Evolutionary conservation across 2,329 filamentous ascomycete genomes (phyloP).

Genomic region (Sporothrix globosa): DNA sequence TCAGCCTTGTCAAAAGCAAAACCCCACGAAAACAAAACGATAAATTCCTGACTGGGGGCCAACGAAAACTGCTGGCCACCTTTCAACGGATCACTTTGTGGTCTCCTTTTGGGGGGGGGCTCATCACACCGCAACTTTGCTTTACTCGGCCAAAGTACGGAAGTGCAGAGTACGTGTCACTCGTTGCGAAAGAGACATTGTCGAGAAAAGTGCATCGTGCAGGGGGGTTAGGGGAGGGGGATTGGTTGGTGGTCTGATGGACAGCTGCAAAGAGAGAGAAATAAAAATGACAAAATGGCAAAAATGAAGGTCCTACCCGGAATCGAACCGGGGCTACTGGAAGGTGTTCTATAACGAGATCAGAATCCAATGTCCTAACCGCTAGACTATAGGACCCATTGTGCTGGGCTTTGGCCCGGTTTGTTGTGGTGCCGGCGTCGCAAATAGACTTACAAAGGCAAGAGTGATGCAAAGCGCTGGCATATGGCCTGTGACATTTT

Average conservation of each 20-base stretch:
- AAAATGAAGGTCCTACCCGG: conserved; percentile 29
- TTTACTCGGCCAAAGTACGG: too few species aligned
- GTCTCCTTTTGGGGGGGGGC: background rate
- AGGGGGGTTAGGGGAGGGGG: too few species aligned
- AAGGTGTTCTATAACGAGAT: conserved; percentile 16
- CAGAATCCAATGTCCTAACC: conserved; percentile 34
- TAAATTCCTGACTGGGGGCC: too few species aligned
- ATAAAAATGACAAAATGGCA: background rate
- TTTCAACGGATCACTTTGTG: too few species aligned
- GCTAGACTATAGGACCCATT: conserved; percentile 32
- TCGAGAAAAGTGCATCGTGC: conserved; percentile 1
- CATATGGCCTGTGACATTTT: too few species aligned
- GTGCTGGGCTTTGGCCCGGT: background rate
- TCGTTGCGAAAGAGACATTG: background rate
- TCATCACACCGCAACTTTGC: conserved; percentile 24
- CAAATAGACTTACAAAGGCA: conserved; percentile 5
- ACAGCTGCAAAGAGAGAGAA: background rate
- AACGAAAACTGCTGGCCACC: too few species aligned
- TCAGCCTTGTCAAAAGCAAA: background rate
- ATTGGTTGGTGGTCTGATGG: too few species aligned
- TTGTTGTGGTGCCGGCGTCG: conserved; percentile 10
- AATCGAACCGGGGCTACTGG: conserved; percentile 34
- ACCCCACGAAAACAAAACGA: too few species aligned
- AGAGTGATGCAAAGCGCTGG: too few species aligned
- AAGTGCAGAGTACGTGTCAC: background rate